Base-by-base conservation (phyloP, 306 rosid species). In the Trifolium fragiferum region DNA sequence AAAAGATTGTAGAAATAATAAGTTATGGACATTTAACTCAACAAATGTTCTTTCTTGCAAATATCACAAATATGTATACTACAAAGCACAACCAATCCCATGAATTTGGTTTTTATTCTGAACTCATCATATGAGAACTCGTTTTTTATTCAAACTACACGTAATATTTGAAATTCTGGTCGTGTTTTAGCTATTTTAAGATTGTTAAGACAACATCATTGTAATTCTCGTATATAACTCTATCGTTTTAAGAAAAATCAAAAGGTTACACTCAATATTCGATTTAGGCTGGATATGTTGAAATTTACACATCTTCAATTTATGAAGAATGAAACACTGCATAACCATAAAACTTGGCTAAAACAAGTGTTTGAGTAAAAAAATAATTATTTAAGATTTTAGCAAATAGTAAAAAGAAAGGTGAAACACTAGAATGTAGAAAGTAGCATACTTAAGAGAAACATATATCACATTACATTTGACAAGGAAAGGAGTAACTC, bases 391-490 rank as follows among this genome's bases (percentile, higher is more conserved):
- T 35, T 8, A 6, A 35, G 8, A 35, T 6, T 35, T 35, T 35
- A 35, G 38, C 2, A 35, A 35, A 35, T 35, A 35, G 38, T 35
- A 35, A 75, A 75, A 61, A 47, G 72, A 38, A 62, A 51, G 53
- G 51, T 63, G 21, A 19, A 16, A 18, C 11, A 13, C 12, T 23
- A 9, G 19, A 60, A 20, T 49, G 38, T 30, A 27, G 74, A 60
- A 20, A 59, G 38, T 30, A 27, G 71, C 70, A 84, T 57, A 57
- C 60, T 78, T 37, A 81, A 70, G 61, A 81, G 78, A 78, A 86
- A 79, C 50, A 70, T 65, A 81, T 66, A 82, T 68, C 83, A 64
- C 40, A 87, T 89, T 81, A 79, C 85, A 83, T 77, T 81, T 81
- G 33, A 87, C 87, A 87, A 82, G 80, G 35, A 63, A 72, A 44